phyloP scores from a whole-genome alignment of 257 asterid species.

The Lycium ferocissimum region DNA sequence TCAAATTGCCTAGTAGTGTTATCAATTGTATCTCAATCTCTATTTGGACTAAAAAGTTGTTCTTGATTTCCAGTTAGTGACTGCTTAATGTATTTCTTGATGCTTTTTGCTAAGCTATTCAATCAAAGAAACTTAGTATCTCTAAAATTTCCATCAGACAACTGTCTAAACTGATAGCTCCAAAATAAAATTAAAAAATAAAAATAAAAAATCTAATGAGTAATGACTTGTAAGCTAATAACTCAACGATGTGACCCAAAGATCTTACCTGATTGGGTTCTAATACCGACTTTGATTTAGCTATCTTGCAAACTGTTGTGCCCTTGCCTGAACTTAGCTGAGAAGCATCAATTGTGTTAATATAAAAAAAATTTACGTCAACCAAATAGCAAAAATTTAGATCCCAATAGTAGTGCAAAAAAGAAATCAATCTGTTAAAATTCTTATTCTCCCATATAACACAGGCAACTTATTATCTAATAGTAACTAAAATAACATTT shows the following conservation, averaged over 20 bases:
- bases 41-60: constrained; percentile 4
- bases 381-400: background rate
- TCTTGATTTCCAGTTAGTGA: background rate
- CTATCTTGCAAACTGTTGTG: background rate
- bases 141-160: background rate
- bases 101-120: background rate
- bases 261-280: background rate
- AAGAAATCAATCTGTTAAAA: background rate
- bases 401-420: background rate
- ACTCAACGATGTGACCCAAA: background rate
- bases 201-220: background rate
- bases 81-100: background rate
- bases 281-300: background rate
- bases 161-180: background rate
- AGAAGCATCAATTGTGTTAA: background rate
- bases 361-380: background rate
- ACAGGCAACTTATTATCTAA: background rate
- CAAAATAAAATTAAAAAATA: background rate
- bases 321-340: background rate
- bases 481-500: no score
- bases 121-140: background rate
- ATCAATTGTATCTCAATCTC: background rate
- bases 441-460: background rate
- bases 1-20: constrained; percentile 26
- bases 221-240: background rate